A percentile compares a stretch with the other conserved stretches of the same genome.
Evolutionary conservation across 1,284 basidiomycete species (phyloP).

Genomic region (Moesziomyces antarcticus): DNA sequence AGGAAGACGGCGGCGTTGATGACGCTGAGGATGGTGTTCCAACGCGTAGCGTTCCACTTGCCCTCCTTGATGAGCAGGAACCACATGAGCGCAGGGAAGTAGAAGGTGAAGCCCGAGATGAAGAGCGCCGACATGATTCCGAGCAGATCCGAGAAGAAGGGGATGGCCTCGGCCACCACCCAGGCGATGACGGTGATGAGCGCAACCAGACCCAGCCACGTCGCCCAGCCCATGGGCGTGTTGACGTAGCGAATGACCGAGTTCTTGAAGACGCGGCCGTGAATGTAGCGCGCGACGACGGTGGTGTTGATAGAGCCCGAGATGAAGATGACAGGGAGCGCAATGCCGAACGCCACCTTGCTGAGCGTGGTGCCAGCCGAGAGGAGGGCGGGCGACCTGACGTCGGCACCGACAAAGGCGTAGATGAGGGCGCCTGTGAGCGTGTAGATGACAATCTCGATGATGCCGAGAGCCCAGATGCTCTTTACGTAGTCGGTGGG

Average conservation of each 20-base stretch:
- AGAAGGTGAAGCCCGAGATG: constrained; percentile 58
- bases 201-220: constrained; percentile 50
- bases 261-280: constrained; percentile 51
- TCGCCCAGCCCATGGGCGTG: constrained; percentile 50
- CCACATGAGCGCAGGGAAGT: constrained; percentile 71
- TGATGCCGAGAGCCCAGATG: constrained; percentile 52
- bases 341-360: constrained; percentile 59
- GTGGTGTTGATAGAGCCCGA: constrained; percentile 61
- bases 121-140: constrained; percentile 51
- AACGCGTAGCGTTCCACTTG: constrained; percentile 36
- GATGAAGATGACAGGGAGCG: constrained; percentile 61
- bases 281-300: constrained; percentile 53
- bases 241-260: constrained; percentile 57
- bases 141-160: constrained; percentile 52
- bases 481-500: constrained; percentile 59
- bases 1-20: constrained; percentile 44
- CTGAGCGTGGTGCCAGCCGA: constrained; percentile 48
- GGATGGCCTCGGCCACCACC: constrained; percentile 54
- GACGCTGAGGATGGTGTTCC: constrained; percentile 45
- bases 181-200: constrained; percentile 51
- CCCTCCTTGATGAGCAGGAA: constrained; percentile 49
- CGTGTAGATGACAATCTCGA: constrained; percentile 63
- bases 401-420: constrained; percentile 52
- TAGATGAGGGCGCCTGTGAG: constrained; percentile 59
- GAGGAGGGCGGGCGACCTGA: constrained; percentile 53